phyloP scores from a whole-genome alignment of 2,329 filamentous ascomycete species.

The Polytolypa hystricis region DNA sequence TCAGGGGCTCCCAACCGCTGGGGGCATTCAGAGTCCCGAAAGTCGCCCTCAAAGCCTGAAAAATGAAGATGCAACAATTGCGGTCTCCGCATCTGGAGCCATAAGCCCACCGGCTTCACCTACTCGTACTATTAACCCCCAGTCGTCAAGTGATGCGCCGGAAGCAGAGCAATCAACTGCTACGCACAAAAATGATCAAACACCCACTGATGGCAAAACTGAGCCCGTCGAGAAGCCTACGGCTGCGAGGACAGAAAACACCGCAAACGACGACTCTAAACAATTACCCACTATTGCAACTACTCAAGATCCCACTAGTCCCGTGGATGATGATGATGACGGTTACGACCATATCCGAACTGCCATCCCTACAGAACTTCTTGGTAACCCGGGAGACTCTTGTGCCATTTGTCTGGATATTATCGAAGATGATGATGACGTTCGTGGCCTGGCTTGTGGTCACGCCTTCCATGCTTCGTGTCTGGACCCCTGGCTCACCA shows the following conservation, averaged over 20 bases:
- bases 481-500: conserved; percentile 93
- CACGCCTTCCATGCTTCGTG: conserved; percentile 96
- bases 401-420: conserved; percentile 95
- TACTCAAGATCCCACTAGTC: conserved; percentile 11
- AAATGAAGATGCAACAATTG: conserved; percentile 43
- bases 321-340: conserved; percentile 60
- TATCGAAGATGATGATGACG: conserved; percentile 89
- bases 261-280: background rate
- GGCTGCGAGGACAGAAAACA: background rate
- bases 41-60: conserved; percentile 66
- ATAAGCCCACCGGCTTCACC: conserved; percentile 12
- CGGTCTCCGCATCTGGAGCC: conserved; percentile 38
- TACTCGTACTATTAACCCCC: conserved; percentile 9
- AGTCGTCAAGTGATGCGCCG: conserved; percentile 4
- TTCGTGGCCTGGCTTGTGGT: conserved; percentile 88
- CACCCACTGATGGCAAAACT: background rate
- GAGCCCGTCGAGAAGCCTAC: background rate
- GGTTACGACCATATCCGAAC: conserved; percentile 69
- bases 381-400: conserved; percentile 74
- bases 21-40: conserved; percentile 63
- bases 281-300: background rate
- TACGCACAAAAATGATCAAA: background rate
- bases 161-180: background rate
- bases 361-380: conserved; percentile 67
- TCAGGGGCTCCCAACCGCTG: conserved; percentile 70